A percentile compares a stretch with the other conserved stretches of the same genome.
phyloP scores from a whole-genome alignment of 257 asterid species.

The Paraleonurus japonicus region DNA sequence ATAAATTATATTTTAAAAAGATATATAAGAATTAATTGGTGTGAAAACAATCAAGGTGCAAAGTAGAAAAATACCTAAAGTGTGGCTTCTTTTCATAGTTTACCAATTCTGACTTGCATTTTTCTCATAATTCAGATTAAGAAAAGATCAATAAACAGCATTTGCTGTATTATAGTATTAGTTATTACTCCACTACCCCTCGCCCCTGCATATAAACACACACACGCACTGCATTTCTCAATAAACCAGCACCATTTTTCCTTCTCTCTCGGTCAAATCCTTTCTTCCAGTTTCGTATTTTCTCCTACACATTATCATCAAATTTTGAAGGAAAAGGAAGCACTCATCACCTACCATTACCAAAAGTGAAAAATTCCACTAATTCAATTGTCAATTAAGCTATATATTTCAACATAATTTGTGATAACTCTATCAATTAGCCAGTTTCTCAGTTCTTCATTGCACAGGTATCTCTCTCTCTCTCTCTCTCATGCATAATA shows the following conservation, averaged over 20 bases:
- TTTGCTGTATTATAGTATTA: background rate
- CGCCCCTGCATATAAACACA: background rate
- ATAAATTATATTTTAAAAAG: background rate
- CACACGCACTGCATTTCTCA: background rate
- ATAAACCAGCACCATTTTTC: too few species aligned
- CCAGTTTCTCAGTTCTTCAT: background rate
- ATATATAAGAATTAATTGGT: background rate
- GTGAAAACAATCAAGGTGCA: background rate
- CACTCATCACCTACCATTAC: background rate
- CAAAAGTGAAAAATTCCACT: background rate
- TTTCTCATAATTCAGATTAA: background rate
- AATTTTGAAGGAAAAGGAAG: too few species aligned
- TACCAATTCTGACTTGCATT: conserved; percentile 24
- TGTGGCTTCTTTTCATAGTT: background rate
- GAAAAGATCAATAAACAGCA: conserved; percentile 2
- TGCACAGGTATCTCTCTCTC: background rate
- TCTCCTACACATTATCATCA: too few species aligned
- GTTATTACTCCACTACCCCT: background rate
- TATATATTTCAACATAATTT: background rate
- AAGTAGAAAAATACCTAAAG: conserved; percentile 18
- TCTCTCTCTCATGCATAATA: background rate
- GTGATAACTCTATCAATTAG: background rate
- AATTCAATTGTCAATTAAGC: background rate
- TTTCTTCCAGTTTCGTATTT: too few species aligned
- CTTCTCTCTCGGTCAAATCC: too few species aligned